Evolutionary conservation across 108 stramenopile species (phyloP), one percentile per base, ranked within the genome.

Genomic region (Fistulifera pelliculosa): DNA sequence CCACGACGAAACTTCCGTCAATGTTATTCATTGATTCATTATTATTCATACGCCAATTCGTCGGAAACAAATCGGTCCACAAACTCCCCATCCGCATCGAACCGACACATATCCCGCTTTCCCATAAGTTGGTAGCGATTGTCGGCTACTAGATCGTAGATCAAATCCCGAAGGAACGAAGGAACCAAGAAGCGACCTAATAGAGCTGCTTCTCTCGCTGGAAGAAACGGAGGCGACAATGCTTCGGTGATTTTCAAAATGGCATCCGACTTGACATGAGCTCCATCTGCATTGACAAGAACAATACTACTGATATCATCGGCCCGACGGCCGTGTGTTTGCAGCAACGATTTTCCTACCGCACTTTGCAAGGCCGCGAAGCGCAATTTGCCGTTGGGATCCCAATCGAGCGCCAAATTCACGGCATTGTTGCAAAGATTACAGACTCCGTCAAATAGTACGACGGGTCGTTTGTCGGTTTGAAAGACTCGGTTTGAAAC

Each of bases 221-320:
- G 52, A 24, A 78, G 51, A 40, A 74, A 64, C 8, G 80, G 40
- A 1, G 81, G 79, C 42, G 66, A 66, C 49, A 90, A 52, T 27
- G 76, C 79, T 45, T 77, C 64, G 3, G 80, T 40, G 47, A 90
- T 81, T 28, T 70, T 58, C 45, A 90, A 44, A 23, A 90, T 63
- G 0, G 80, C 79, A 66, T 81, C 84, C 15, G 77, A 79, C 52
- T 89, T 85, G 41, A 68, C 48, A 57, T 64, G 85, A 0, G 75
- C 79, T 16, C 76, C 74, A 17, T 65, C 50, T 49, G 41, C 52
- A 27, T 77, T 84, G 17, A 90, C 82, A 10, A 90, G 42, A 10
- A 90, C 84, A 52, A 90, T 81, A 41, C 75, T 77, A 43, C 70
- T 73, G 24, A 90, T 86, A 68, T 90, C 84, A 51, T 90, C 66